Base-by-base conservation (phyloP, 352 stramenopile species). In the Elongisporangium anandrum region DNA sequence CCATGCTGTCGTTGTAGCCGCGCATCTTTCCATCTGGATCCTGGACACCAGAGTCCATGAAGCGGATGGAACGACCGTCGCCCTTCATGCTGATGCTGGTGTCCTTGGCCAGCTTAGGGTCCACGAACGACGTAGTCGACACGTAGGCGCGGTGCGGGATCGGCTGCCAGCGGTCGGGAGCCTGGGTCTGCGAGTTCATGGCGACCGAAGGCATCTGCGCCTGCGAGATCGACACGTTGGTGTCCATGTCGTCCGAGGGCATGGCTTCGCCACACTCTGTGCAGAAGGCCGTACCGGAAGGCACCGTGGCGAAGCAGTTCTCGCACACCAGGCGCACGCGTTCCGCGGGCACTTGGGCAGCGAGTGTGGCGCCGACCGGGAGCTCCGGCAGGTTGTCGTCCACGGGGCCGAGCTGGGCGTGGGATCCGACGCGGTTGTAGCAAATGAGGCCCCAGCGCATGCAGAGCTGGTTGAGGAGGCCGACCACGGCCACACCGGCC, bases 361-460 rank as follows among this genome's bases (percentile, higher is more conserved):
- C 58, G 4, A 92, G 54, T 3, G 81, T 93, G 0, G 83, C 83
- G 7, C 87, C 87, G 2, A 75, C 81, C 1, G 87, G 87, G 7
- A 95, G 63, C 60, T 94, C 87, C 0, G 82, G 82, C 41, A 93
- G 63, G 15, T 81, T 80, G 59, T 95, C 87, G 20, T 83, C 74
- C 13, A 95, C 75, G 0, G 79, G 79, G 5, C 77, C 75, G 0
- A 94, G 62, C 52, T 81, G 69, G 0, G 84, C 81, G 68, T 94
- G 87, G 7, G 69, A 70, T 12, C 87, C 87, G 5, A 95, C 87
- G 26, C 84, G 83, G 75, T 95, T 95, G 81, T 95, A 95, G 74
- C 87, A 95, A n/a, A 85, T 58, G 23, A 95, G 77, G 15, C 87
- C 87, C 87, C 87, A 95, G 19, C 87, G 87, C 87, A 95, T 95